Evolutionary conservation across 2,329 filamentous ascomycete genomes (phyloP).

Genomic region (Fusarium sp.): DNA sequence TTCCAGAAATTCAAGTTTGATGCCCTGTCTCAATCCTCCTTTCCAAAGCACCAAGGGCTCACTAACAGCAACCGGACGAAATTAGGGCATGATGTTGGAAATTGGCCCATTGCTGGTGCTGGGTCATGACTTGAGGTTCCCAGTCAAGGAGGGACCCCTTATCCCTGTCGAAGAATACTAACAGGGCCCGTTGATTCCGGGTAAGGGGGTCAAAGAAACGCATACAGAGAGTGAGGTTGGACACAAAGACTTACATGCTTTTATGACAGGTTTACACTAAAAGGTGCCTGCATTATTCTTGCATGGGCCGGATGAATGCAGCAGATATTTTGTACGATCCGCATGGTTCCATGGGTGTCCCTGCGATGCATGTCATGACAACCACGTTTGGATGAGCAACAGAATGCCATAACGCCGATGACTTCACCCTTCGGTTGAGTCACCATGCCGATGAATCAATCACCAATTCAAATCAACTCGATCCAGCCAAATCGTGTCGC

Average conservation of each 20-base stretch:
- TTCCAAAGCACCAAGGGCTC: constrained; percentile 26
- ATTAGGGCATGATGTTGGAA: constrained; percentile 39
- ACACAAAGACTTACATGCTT: constrained; percentile 26
- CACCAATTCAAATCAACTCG: neutral
- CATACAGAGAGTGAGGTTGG: constrained; percentile 6
- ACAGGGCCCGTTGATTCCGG: constrained; percentile 22
- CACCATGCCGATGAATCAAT: constrained; percentile 23
- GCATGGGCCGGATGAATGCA: constrained; percentile 10
- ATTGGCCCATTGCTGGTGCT: constrained; percentile 33
- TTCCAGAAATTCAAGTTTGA: constrained; percentile 26
- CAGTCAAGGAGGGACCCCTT: constrained; percentile 24
- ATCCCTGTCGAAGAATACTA: constrained; percentile 28
- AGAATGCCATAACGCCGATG: constrained; percentile 29
- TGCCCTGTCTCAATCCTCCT: constrained; percentile 37
- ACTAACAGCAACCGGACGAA: constrained; percentile 21
- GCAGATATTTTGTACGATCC: constrained; percentile 22
- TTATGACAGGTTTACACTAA: neutral
- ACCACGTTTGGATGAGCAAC: constrained; percentile 31
- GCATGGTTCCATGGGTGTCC: constrained; percentile 28
- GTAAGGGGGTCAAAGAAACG: constrained; percentile 21
- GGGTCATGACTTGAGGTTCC: constrained; percentile 29
- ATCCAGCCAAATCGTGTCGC: neutral
- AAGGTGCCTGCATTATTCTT: constrained; percentile 27
- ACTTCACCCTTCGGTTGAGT: constrained; percentile 20
- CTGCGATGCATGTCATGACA: constrained; percentile 41